phyloP scores from a whole-genome alignment of 2,329 filamentous ascomycete genomes.

The Neonectria faginata region DNA sequence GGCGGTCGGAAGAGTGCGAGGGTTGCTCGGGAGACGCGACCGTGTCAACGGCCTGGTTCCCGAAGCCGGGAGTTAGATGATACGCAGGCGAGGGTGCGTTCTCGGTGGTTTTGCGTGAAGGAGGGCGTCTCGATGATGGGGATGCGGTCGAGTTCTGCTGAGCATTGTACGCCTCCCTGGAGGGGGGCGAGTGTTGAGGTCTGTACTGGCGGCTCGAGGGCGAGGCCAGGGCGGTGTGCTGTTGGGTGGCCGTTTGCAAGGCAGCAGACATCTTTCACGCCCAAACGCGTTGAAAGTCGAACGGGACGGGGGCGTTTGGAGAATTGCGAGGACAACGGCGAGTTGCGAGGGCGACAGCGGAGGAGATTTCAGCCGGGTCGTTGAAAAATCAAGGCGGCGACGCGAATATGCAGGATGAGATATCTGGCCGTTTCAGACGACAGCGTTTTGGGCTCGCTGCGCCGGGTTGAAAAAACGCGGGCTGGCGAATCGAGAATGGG shows the following conservation, averaged over 20 bases:
- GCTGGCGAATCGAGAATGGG: slow-evolving; percentile 37
- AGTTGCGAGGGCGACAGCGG: slow-evolving; percentile 24
- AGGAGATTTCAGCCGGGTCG: slow-evolving; percentile 33
- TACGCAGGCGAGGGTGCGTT: slow-evolving; percentile 55
- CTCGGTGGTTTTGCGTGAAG: slow-evolving; percentile 64
- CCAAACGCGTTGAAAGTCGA: slow-evolving; percentile 41
- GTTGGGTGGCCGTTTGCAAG: slow-evolving; percentile 70
- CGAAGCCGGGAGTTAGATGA: slow-evolving; percentile 58
- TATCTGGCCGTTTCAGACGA: slow-evolving; percentile 47
- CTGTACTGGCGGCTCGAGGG: slow-evolving; percentile 64
- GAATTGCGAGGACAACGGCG: slow-evolving; percentile 4
- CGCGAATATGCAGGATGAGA: slow-evolving; percentile 46
- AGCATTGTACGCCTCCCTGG: slow-evolving; percentile 69
- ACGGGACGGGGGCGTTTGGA: slow-evolving; percentile 25
- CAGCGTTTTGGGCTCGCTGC: slow-evolving; percentile 38
- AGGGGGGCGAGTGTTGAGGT: slow-evolving; percentile 63
- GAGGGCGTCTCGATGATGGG: slow-evolving; percentile 64
- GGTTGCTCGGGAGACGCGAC: slow-evolving; percentile 58
- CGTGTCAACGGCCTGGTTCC: slow-evolving; percentile 60
- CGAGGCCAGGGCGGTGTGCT: slow-evolving; percentile 62
- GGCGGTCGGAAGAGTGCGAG: slow-evolving; percentile 61
- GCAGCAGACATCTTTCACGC: slow-evolving; percentile 63
- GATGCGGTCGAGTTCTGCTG: slow-evolving; percentile 61
- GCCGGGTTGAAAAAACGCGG: slow-evolving; percentile 38
- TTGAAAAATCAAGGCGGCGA: slow-evolving; percentile 40